Conservation (phyloP, 306 rosid genomes). For the Begonia loranthoides region DNA sequence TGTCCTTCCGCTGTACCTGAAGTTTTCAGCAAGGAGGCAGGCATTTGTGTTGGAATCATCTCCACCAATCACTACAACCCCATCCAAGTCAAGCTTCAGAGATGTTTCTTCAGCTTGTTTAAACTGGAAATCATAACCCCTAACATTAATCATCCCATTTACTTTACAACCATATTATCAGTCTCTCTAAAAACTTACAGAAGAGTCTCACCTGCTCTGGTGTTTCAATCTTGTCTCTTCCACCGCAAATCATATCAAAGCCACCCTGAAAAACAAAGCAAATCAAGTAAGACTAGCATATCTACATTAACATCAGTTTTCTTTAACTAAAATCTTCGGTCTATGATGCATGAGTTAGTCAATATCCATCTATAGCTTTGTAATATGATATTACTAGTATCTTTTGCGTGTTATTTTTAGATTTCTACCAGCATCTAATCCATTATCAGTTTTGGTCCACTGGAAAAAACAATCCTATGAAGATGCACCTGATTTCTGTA, state of each 20-base stretch:
- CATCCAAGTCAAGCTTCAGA: conserved; percentile 83
- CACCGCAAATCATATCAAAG: conserved; percentile 96
- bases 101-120: conserved; percentile 92
- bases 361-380: no score
- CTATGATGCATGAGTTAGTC: no score
- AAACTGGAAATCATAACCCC: conserved; percentile 35
- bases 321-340: no score
- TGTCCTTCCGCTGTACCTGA: conserved; percentile 37
- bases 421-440: no score
- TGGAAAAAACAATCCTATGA: neutral
- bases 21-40: conserved; percentile 95
- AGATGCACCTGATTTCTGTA: conserved; percentile 74
- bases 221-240: conserved; percentile 98
- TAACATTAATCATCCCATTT: conserved; percentile 7
- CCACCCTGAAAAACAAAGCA: conserved; percentile 52
- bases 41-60: conserved; percentile 99
- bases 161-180: conserved; percentile 2
- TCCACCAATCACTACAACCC: conserved; percentile 95
- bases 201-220: conserved; percentile 73
- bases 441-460: neutral
- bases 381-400: no score
- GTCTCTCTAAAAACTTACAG: conserved; percentile 2
- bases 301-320: no score
- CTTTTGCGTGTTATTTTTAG: no score
- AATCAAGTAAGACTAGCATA: no score